Base-by-base conservation (phyloP, 257 asterid genomes). In the Solanum commersonii region DNA sequence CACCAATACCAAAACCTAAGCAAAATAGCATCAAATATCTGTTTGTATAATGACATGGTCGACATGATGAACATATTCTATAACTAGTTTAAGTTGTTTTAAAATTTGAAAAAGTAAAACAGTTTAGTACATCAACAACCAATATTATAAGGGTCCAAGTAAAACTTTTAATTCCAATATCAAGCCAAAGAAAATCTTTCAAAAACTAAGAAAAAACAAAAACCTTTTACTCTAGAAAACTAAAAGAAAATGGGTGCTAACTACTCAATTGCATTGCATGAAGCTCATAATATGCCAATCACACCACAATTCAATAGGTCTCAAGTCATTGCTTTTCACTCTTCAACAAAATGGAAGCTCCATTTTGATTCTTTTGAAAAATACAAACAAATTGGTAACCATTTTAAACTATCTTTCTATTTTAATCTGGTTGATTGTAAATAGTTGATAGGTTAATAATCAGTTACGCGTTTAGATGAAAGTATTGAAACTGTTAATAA, bases 341-440 rank as follows among this genome's bases (percentile, higher is more conserved):
- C 95, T 77, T 89, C 94, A 83, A 72, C 92, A 6, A 91, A 90
- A 83, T 94, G 96, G 96, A 92, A 87, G 87, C 84, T 81, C 87
- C 91, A 94, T 91, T 91, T 92, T 85, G 92, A 91, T 85, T 90
- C 92, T 71, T n/a, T 92, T 91, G 14, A 94, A 90, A 85, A 86
- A 74, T 60, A 73, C 91, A 52, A 65, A 87, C 77, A 93, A 91
- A 85, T 86, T 94, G 91, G 93, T 94, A 42, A 87, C 10, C 7
- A 2, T 44, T 72, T 70, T 4, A 60, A n/a, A 60, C 67, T 59
- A 59, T 59, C 67, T 18, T 20, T 59, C 11, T 59, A 59, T 20
- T 59, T 20, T 59, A 20, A 56, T 1, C 10, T 56, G 10, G 4
- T 18, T 18, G 65, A 56, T 56, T 1, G 65, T 56, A 56, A 56